phyloP scores from a whole-genome alignment of 257 asterid genomes.

The Anisodus tanguticus region DNA sequence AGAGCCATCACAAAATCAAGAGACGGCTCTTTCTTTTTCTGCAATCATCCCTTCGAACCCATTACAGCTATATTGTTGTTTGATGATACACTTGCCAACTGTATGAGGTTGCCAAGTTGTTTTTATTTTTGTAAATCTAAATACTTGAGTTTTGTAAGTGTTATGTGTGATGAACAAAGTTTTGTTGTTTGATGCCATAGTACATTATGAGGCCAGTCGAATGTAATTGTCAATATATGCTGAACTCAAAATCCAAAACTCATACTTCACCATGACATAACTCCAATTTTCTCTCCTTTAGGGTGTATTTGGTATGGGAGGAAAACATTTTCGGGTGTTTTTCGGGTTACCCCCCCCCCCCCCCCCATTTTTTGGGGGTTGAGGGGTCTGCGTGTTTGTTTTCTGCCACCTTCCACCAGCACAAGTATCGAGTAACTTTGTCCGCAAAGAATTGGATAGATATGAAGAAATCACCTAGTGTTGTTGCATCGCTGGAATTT shows the following conservation, averaged over 20 bases:
- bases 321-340: not conserved
- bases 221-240: constrained; percentile 17
- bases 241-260: not conserved
- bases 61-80: too few species aligned
- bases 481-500: not conserved
- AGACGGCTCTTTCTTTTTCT: too few species aligned
- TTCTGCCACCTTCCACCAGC: too few species aligned
- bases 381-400: too few species aligned
- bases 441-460: not conserved
- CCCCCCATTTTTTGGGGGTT: too few species aligned
- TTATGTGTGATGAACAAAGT: too few species aligned
- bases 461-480: not conserved
- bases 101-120: not conserved
- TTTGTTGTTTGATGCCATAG: not conserved
- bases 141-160: not conserved
- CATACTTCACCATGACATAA: not conserved
- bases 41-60: too few species aligned
- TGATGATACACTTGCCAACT: too few species aligned
- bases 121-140: not conserved
- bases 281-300: not conserved
- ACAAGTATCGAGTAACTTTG: not conserved
- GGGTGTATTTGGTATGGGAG: too few species aligned
- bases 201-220: not conserved
- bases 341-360: too few species aligned
- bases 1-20: too few species aligned